Conservation (phyloP, 257 asterid species). For the Ligustrum vulgare region DNA sequence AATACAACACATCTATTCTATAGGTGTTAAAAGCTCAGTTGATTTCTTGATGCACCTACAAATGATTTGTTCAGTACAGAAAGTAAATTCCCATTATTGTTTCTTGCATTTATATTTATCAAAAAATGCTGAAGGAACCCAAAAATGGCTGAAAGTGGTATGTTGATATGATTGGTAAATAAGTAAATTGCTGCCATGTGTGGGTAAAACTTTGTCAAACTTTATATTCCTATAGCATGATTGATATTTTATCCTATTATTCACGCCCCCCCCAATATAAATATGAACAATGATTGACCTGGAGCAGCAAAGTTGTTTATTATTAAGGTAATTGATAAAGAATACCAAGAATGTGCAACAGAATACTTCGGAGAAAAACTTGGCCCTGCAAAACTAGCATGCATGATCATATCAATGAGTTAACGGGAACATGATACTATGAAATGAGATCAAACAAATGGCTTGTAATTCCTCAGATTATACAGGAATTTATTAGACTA, state of each 20-base stretch:
- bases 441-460: neutral
- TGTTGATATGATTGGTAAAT: too few species aligned
- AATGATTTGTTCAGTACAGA: slow-evolving; percentile 32
- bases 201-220: too few species aligned
- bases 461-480: neutral
- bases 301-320: too few species aligned
- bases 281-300: neutral
- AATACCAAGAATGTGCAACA: too few species aligned
- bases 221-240: too few species aligned
- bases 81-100: neutral
- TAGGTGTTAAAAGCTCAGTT: neutral
- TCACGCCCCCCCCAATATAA: neutral
- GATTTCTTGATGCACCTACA: slow-evolving; percentile 17
- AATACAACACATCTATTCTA: neutral
- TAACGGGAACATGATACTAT: neutral
- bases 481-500: neutral
- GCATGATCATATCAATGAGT: neutral
- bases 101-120: neutral
- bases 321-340: too few species aligned
- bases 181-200: too few species aligned
- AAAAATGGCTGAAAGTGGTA: too few species aligned
- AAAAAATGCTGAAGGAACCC: too few species aligned
- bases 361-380: too few species aligned
- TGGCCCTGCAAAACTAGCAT: neutral
- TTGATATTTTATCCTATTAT: too few species aligned